phyloP scores from a whole-genome alignment of 2,329 filamentous ascomycete species.

The Aspergillus intermedius region DNA sequence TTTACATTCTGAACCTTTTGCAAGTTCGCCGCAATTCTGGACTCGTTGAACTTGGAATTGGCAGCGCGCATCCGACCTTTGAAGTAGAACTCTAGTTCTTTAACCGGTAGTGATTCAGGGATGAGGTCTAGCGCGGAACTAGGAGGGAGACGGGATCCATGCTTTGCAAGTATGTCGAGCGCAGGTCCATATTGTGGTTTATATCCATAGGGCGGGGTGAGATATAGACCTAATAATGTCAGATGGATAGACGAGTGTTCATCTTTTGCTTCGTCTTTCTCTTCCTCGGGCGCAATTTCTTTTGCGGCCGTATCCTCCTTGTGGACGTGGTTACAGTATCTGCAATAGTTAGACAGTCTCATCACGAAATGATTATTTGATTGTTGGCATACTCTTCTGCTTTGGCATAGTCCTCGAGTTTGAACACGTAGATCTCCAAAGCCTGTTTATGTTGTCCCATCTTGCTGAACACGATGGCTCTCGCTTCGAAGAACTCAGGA shows the following conservation, averaged over 20 bases:
- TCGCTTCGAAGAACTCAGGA: conserved; percentile 76
- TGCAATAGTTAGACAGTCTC: conserved; percentile 28
- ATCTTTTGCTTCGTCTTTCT: conserved; percentile 24
- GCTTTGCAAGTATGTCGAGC: conserved; percentile 78
- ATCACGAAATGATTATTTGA: not conserved
- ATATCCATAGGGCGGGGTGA: conserved; percentile 70
- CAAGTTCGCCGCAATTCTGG: conserved; percentile 68
- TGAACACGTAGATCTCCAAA: conserved; percentile 95
- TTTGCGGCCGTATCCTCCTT: conserved; percentile 47
- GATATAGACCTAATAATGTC: conserved; percentile 80
- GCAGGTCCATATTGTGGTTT: conserved; percentile 70
- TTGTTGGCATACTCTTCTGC: not conserved
- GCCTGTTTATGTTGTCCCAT: conserved; percentile 96
- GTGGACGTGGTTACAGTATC: conserved; percentile 85
- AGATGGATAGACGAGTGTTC: conserved; percentile 77
- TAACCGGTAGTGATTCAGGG: conserved; percentile 69
- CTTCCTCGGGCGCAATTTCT: conserved; percentile 41
- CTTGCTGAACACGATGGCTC: conserved; percentile 84
- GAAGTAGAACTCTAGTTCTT: conserved; percentile 83
- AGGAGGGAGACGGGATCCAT: conserved; percentile 85
- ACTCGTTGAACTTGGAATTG: conserved; percentile 74
- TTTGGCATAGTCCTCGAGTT: conserved; percentile 75
- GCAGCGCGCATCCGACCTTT: conserved; percentile 79
- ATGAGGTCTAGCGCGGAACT: conserved; percentile 80
- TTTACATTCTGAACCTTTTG: conserved; percentile 73